Evolutionary conservation across 1,284 basidiomycete genomes (phyloP).

Genomic region (Sporisorium exsertum): DNA sequence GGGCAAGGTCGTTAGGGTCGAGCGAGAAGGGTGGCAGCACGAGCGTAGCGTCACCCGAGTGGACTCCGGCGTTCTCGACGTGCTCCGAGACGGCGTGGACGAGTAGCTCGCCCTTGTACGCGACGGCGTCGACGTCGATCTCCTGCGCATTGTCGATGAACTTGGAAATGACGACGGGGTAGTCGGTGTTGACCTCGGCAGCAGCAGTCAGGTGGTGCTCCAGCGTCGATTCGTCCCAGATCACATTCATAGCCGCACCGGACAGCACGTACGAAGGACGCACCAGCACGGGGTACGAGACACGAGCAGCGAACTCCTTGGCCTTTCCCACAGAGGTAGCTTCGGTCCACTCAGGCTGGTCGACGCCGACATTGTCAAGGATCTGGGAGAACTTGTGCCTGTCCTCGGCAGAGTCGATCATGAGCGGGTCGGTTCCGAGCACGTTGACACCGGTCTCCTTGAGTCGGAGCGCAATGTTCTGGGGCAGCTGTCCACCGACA

Average conservation of each 20-base stretch:
- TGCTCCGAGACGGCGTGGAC: constrained; percentile 98
- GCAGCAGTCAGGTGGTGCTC: constrained; percentile 94
- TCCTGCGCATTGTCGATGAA: constrained; percentile 98
- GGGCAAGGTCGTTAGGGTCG: constrained; percentile 79
- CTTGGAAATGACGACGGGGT: constrained; percentile 98
- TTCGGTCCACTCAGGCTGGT: constrained; percentile 97
- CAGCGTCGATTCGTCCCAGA: constrained; percentile 88
- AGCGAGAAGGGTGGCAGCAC: constrained; percentile 96
- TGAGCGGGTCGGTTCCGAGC: constrained; percentile 92
- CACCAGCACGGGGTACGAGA: constrained; percentile 72
- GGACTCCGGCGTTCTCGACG: constrained; percentile 98
- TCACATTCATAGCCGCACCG: constrained; percentile 99
- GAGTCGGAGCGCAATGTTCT: constrained; percentile 96
- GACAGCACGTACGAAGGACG: constrained; percentile 88
- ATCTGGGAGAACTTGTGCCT: constrained; percentile 98
- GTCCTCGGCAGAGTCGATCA: constrained; percentile 97
- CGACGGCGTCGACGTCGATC: constrained; percentile 97
- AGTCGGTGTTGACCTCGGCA: constrained; percentile 92
- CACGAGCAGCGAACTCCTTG: constrained; percentile 88
- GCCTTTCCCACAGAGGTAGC: constrained; percentile 88
- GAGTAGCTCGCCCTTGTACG: constrained; percentile 91
- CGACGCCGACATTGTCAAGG: constrained; percentile 92
- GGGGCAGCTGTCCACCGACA: constrained; percentile 84
- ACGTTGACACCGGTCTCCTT: constrained; percentile 92
- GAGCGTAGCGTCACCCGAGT: constrained; percentile 97